phyloP scores from a whole-genome alignment of 1,284 basidiomycete genomes.

The Pseudozyma sp. region DNA sequence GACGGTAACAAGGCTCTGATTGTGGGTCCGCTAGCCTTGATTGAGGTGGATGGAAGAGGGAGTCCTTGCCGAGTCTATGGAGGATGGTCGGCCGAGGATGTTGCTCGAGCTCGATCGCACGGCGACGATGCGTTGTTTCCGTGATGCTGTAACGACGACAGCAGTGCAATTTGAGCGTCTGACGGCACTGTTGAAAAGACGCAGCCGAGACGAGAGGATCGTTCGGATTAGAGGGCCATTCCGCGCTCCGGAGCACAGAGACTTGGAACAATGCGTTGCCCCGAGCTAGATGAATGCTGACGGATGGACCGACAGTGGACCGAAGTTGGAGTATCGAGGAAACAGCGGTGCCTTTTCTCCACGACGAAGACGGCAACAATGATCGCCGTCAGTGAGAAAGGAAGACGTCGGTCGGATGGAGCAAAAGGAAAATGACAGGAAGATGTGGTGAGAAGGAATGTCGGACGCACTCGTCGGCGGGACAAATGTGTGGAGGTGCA shows the following conservation, averaged over 20 bases:
- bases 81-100: background rate
- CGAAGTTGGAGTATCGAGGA: too few species aligned
- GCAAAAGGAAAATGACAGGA: background rate
- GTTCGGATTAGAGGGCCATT: conserved; percentile 1
- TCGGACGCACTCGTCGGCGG: background rate
- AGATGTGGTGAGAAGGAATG: conserved; percentile 45
- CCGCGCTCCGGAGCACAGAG: background rate
- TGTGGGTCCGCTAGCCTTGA: background rate
- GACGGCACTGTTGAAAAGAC: background rate
- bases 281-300: background rate
- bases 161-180: background rate
- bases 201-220: background rate
- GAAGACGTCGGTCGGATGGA: conserved; percentile 4
- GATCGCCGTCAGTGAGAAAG: background rate
- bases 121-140: background rate
- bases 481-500: conserved; percentile 37
- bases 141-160: conserved; percentile 7
- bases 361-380: background rate
- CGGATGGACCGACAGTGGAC: conserved; percentile 8
- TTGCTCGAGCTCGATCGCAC: background rate
- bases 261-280: background rate
- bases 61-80: background rate
- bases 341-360: too few species aligned
- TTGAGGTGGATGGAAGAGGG: background rate
- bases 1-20: background rate